phyloP scores from a whole-genome alignment of 2,329 filamentous ascomycete species.

The Fusarium algeriense region DNA sequence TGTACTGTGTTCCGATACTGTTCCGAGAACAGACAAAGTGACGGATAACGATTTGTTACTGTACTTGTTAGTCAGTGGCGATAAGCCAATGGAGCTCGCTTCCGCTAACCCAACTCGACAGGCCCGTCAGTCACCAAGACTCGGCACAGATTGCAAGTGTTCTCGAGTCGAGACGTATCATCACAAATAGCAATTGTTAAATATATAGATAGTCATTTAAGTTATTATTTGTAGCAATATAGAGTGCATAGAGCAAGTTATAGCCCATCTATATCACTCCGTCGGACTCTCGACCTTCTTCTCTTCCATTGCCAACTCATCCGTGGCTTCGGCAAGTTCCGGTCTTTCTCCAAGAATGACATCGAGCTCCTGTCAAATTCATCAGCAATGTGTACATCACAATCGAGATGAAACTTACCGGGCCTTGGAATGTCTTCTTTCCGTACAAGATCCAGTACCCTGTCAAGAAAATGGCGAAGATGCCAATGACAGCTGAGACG shows the following conservation, averaged over 20 bases:
- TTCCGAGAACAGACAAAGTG: not conserved
- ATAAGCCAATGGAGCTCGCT: not conserved
- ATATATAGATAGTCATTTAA: not conserved
- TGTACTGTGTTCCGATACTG: fast-evolving
- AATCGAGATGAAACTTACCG: not conserved
- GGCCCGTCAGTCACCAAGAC: not conserved
- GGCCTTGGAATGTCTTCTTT: conserved; percentile 36
- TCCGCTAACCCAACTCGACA: not conserved
- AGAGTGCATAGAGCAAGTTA: too few relatives aligned
- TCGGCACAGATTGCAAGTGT: fast-evolving
- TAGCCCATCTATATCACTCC: not conserved
- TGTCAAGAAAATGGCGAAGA: conserved; percentile 43
- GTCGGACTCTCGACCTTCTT: conserved; percentile 16
- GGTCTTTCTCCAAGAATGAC: conserved; percentile 27
- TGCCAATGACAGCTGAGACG: conserved; percentile 53
- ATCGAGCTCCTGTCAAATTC: conserved; percentile 9
- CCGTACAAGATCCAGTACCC: conserved; percentile 32
- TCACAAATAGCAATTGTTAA: too few relatives aligned
- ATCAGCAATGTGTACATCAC: not conserved
- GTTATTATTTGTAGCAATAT: not conserved
- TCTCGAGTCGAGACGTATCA: too few relatives aligned
- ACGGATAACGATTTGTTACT: not conserved
- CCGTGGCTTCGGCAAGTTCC: conserved; percentile 9
- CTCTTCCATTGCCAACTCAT: conserved; percentile 32
- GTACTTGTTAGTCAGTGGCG: not conserved